Evolutionary conservation across 202 grass and related monocot species (phyloP).

Genomic region (Schoenoplectus triqueter): DNA sequence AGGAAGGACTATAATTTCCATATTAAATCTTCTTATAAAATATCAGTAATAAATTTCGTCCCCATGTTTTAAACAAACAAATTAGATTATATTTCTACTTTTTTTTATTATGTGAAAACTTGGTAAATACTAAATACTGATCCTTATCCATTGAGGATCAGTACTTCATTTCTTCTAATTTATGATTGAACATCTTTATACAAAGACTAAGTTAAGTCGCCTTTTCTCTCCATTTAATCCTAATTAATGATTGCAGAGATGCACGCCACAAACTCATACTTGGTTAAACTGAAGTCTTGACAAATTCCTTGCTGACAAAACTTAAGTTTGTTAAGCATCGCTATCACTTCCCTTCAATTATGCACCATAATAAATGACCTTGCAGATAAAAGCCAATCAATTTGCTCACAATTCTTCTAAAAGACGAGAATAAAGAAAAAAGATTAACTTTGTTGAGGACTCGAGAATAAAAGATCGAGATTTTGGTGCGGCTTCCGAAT

Average conservation of each 20-base stretch:
- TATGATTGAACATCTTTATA: background rate
- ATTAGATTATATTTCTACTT: background rate
- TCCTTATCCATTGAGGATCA: background rate
- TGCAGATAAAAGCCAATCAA: background rate
- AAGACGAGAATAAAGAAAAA: background rate
- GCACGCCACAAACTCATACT: background rate
- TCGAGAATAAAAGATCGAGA: too few relatives aligned
- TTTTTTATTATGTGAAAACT: background rate
- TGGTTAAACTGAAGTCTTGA: background rate
- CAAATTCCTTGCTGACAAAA: background rate
- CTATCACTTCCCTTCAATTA: background rate
- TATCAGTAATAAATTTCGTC: background rate
- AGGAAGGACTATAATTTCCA: background rate
- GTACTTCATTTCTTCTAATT: background rate
- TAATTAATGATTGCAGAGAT: background rate
- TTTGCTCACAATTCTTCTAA: background rate
- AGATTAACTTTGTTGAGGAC: background rate
- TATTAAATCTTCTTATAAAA: background rate
- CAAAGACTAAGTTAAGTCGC: background rate
- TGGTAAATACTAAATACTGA: background rate
- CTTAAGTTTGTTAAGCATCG: background rate
- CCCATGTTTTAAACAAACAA: background rate
- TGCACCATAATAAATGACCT: slow-evolving; percentile 23
- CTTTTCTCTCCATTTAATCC: background rate
- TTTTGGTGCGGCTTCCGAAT: too few relatives aligned